Percentiles rank a stretch among this genome's conserved stretches.
Conservation (phyloP, 23 red algal species). For the Cyanidiococcus yangmingshanensis region DNA sequence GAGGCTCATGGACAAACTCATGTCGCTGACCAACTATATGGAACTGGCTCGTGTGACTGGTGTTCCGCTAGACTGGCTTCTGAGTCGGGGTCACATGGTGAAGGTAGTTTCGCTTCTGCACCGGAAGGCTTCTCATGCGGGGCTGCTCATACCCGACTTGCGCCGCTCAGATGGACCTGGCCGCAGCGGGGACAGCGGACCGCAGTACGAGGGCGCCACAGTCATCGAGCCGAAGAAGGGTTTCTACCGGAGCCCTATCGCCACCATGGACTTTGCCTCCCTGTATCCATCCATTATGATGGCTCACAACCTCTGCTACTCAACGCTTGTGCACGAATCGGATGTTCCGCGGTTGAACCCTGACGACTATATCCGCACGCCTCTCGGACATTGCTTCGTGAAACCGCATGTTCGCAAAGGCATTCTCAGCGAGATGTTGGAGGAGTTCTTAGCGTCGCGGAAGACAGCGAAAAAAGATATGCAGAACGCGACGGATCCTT, state of each 20-base stretch:
- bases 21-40: conserved; percentile 98
- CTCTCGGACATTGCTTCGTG: conserved; percentile 64
- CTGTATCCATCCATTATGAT: conserved; percentile 99
- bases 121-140: conserved; percentile 56
- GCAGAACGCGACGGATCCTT: conserved; percentile 67
- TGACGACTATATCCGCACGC: conserved; percentile 50
- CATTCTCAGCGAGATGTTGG: conserved; percentile 72
- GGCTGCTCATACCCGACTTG: conserved; percentile 73
- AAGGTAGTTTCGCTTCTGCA: conserved; percentile 94
- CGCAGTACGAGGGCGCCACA: conserved; percentile 90
- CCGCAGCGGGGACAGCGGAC: conserved; percentile 35
- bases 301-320: conserved; percentile 97
- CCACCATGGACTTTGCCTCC: conserved; percentile 85
- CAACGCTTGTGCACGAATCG: conserved; percentile 37
- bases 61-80: conserved; percentile 82
- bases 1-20: conserved; percentile 86
- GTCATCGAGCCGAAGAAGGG: conserved; percentile 81
- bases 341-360: conserved; percentile 39
- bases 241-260: conserved; percentile 66
- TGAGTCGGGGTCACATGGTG: conserved; percentile 96
- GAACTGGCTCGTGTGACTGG: conserved; percentile 96
- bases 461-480: conserved; percentile 86
- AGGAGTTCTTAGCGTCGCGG: conserved; percentile 77
- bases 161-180: conserved; percentile 17
- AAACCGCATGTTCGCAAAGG: conserved; percentile 56